Conservation (phyloP, 73 alveolate species). For the Diophrys appendiculata region DNA sequence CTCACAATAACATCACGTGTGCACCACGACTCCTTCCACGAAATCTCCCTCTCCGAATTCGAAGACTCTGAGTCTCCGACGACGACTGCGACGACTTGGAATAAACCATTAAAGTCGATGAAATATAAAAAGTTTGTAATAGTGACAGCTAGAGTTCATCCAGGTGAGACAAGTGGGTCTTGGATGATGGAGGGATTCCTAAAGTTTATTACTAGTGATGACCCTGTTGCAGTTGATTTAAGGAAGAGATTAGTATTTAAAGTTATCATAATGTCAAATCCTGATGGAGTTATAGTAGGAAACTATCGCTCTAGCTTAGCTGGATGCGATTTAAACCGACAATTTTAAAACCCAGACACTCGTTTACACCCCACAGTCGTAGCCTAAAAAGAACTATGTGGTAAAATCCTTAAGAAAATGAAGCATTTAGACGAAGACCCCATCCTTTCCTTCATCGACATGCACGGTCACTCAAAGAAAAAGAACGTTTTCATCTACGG, state of each 20-base stretch:
- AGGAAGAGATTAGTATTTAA: conserved; percentile 77
- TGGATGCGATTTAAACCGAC: conserved; percentile 83
- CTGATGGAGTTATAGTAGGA: conserved; percentile 91
- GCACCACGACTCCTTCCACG: neutral
- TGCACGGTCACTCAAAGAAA: conserved; percentile 69
- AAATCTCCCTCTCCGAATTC: neutral
- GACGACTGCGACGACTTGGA: no score
- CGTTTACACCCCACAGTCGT: conserved; percentile 55
- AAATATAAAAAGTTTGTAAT: no score
- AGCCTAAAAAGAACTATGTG: conserved; percentile 9
- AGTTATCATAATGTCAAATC: conserved; percentile 85
- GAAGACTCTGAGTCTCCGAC: conserved; percentile 36
- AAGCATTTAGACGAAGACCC: conserved; percentile 20
- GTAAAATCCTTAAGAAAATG: conserved; percentile 12
- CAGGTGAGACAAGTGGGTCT: conserved; percentile 89
- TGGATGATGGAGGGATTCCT: conserved; percentile 67
- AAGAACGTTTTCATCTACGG: conserved; percentile 62
- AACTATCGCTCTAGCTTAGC: conserved; percentile 67
- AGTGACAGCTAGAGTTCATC: conserved; percentile 86
- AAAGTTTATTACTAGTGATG: neutral
- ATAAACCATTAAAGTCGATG: no score
- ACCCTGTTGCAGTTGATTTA: conserved; percentile 62
- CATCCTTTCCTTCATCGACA: conserved; percentile 47
- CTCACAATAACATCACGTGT: conserved; percentile 50
- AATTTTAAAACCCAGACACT: conserved; percentile 41